Evolutionary conservation across 2,329 filamentous ascomycete species (phyloP), one percentile per base, ranked within the genome.

Genomic region (Cordyceps javanica): DNA sequence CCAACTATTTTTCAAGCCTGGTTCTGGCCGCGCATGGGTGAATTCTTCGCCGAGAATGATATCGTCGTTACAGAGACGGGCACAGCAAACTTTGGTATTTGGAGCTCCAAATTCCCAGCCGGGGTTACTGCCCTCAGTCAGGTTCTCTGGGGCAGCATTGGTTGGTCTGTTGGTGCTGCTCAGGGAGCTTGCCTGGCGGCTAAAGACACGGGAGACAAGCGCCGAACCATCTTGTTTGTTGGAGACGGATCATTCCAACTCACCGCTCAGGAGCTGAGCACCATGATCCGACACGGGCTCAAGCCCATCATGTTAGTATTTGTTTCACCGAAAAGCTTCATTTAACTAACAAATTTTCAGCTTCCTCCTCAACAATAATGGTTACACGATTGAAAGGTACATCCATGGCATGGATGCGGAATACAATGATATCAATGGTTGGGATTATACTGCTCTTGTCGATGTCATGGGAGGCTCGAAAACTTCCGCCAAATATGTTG

Each of bases 221-320:
- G 83, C 26, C 79, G 91, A 60, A 91, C 88, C 0, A 86, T 97
- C 46, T 77, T 96, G 38, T 92, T 95, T 67, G 90, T 91, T n/a
- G 91, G 91, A 25, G 91, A 96, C 66, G 91, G 91, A 28, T 90
- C 86, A 58, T 86, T 95, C 72, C 90, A 96, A 70, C 78, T 96
- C 59, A 95, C 90, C 0, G 87, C 83, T 0, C 91, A 96, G 69
- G 91, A 94, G 72, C 69, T 96, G 62, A 89, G 85, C 70, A 94
- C 90, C 11, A 93, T 96, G 81, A 82, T 96, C 62, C 82, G 86
- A 30, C 86, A 89, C 60, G 78, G 82, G 25, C 76, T 96, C 58
- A 86, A 87, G 61, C 83, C 89, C 21, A 93, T 91, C 66, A 86
- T 96, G 80, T 88, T 73, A 76, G 83, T 74, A 5, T 14, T n/a